Evolutionary conservation across 257 asterid species (phyloP).

Genomic region (Verbascum thapsus): DNA sequence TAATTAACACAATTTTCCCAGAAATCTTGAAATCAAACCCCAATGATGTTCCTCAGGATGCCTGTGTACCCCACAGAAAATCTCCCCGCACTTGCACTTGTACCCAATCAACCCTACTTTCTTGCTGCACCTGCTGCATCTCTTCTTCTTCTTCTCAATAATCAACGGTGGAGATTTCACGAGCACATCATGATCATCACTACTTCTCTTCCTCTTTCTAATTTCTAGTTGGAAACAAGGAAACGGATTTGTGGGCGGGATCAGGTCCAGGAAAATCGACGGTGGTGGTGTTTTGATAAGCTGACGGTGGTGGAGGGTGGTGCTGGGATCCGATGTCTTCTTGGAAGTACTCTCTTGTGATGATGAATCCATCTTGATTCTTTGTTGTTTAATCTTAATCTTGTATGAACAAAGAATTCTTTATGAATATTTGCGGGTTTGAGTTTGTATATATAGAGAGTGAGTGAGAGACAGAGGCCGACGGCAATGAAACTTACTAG

Average conservation of each 20-base stretch:
- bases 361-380: conserved; percentile 1
- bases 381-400: not conserved
- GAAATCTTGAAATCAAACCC: conserved; percentile 20
- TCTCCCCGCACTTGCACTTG: conserved; percentile 24
- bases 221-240: not conserved
- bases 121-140: conserved; percentile 33
- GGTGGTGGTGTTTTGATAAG: no score
- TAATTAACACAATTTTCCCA: not conserved
- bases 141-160: not conserved
- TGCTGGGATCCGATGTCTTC: not conserved
- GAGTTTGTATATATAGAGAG: no score
- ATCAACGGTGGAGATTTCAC: not conserved
- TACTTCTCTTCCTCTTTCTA: not conserved
- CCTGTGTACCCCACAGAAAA: conserved; percentile 29
- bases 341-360: not conserved
- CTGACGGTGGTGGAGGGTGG: not conserved
- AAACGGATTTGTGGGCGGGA: not conserved
- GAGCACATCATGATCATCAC: not conserved
- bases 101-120: conserved; percentile 30
- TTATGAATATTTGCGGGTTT: no score
- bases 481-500: no score
- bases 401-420: no score
- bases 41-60: conserved; percentile 35
- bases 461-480: no score
- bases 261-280: not conserved